Evolutionary conservation across 768 basidiomycete species (phyloP), one percentile per base, ranked within the genome.

Genomic region (Saitozyma sp.): DNA sequence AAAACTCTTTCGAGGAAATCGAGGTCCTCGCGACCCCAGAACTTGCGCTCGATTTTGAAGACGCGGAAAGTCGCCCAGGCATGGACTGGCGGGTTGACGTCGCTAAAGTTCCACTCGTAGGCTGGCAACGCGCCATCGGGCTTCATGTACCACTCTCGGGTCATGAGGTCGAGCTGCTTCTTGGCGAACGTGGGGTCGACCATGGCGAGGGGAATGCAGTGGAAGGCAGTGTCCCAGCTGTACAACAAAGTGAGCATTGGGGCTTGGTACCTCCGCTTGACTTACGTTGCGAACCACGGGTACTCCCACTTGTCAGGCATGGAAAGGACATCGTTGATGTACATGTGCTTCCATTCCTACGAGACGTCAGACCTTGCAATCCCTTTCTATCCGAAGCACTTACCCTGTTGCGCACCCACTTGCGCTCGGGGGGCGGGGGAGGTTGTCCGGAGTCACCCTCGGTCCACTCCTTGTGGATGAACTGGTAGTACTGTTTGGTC

Each of bases 261-360:
- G 29, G 29, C 29, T 29, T 3, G 43, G 7, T 11, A 37, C 9
- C 29, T 11, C 13, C 14, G 45, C 14, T 16, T 1, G 54, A 71
- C 79, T 75, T 73, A 81, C 63, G 94, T 94, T 0, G 95, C 94
- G 73, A 99, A 98, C 84, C 96, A 98, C 0, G 96, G 96, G 78
- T 98, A 98, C 80, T 99, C 96, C 96, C 96, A 95, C 89, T 99
- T 99, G 81, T 99, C 95, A 8, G 96, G 96, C 96, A 99, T 98
- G 11, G 94, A 97, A 46, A 99, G 84, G 65, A 99, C 87, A 76
- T 99, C 96, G 56, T 90, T 91, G 62, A 94, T 88, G 77, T 98
- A 87, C 82, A 99, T 84, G 80, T 99, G 95, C 68, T 85, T 88
- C 96, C 96, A 99, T 72, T 93, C 90, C 90, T 91, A 65, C 20